These are phyloP conservation scores for Cenchrus fungigraminus DNA, from an alignment of 176 grass and related monocot species.

Conservation along the genomic window DNA sequence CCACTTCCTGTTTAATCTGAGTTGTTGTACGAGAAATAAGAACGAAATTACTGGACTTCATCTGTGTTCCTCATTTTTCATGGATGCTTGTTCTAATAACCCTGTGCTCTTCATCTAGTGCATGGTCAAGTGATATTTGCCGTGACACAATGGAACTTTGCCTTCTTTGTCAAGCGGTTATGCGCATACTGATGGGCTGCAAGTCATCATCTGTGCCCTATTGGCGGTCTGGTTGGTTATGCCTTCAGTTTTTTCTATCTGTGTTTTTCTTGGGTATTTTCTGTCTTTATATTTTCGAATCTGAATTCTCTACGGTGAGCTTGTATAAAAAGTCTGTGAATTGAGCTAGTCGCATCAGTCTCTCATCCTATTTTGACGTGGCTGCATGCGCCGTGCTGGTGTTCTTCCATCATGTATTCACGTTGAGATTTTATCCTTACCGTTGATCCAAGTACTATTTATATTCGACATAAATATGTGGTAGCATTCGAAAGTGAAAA, in stretches of 20 bases:
- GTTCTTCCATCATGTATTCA: not conserved
- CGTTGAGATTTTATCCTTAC: not conserved
- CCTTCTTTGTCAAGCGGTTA: not conserved
- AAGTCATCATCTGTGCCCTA: not conserved
- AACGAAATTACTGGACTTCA: conserved; percentile 38
- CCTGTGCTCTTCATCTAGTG: conserved; percentile 9
- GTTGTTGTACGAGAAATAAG: conserved; percentile 45
- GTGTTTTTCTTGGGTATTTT: not conserved
- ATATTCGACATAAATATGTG: too few relatives aligned
- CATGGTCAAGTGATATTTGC: not conserved
- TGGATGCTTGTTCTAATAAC: conserved; percentile 26
- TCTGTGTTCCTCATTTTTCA: conserved; percentile 8
- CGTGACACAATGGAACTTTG: not conserved
- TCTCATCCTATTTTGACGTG: too few relatives aligned
- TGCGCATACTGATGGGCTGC: not conserved
- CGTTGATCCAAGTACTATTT: not conserved
- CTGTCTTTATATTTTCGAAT: not conserved
- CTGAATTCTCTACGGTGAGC: not conserved
- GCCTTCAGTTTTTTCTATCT: not conserved
- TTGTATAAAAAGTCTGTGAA: not conserved
- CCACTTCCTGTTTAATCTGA: conserved; percentile 32
- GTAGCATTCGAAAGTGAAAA: not conserved
- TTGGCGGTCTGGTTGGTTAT: not conserved
- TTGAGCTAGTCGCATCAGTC: not conserved
- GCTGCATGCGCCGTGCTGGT: not conserved